Percentiles rank a stretch among this genome's conserved stretches.
Conservation (phyloP, 257 asterid species). For the Capsicum pubescens region DNA sequence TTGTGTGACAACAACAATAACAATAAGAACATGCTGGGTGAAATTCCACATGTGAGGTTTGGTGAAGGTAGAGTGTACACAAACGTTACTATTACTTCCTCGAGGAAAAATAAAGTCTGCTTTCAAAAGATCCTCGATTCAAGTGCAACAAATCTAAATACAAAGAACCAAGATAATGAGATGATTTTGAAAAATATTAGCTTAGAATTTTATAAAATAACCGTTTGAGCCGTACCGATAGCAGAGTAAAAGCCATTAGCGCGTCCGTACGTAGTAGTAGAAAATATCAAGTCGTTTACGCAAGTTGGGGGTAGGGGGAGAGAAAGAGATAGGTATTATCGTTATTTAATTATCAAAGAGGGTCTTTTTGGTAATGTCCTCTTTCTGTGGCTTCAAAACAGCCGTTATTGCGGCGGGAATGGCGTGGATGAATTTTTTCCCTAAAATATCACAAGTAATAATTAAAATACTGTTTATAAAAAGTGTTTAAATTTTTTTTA, state of each 20-base stretch:
- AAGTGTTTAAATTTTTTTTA: not conserved
- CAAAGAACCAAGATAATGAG: too few species aligned
- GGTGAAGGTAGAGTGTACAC: too few species aligned
- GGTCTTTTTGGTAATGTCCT: slow-evolving; percentile 48
- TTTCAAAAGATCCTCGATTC: too few species aligned
- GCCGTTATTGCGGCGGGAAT: slow-evolving; percentile 81
- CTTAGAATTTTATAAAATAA: too few species aligned
- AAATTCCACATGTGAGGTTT: too few species aligned
- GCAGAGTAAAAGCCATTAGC: slow-evolving; percentile 34
- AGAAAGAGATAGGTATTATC: slow-evolving; percentile 31
- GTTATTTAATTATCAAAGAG: slow-evolving; percentile 34
- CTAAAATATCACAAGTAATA: not conserved
- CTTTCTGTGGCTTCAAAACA: slow-evolving; percentile 41
- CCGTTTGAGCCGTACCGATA: too few species aligned
- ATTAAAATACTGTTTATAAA: not conserved
- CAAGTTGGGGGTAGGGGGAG: slow-evolving; percentile 31
- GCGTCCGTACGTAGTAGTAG: slow-evolving; percentile 52
- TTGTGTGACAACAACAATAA: too few species aligned
- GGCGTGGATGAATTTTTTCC: slow-evolving; percentile 45
- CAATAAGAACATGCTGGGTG: too few species aligned
- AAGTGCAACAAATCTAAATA: too few species aligned
- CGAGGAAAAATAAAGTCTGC: too few species aligned
- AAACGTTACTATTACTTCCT: too few species aligned
- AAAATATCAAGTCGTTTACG: slow-evolving; percentile 40
- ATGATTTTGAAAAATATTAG: too few species aligned